These are phyloP conservation scores for Beverwykella pulmonaria DNA, from an alignment of 495 filamentous ascomycete species.

Conservation along the genomic window DNA sequence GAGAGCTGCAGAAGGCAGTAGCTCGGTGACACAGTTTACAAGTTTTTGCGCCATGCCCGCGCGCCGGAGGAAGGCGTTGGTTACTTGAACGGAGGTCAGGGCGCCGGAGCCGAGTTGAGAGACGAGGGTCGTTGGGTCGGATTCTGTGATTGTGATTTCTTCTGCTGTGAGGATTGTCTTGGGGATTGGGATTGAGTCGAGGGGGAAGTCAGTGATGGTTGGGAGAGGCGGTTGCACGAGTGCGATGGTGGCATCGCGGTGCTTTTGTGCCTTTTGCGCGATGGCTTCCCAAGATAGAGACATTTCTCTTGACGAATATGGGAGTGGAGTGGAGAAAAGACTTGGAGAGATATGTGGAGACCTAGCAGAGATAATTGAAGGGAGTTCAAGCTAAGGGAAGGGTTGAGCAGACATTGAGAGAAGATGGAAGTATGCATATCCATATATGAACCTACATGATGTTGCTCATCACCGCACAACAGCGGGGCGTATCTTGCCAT, in stretches of 20 bases:
- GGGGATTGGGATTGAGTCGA: slow-evolving; percentile 51
- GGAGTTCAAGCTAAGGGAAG: too few species aligned
- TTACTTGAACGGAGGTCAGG: slow-evolving; percentile 53
- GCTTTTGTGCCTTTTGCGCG: slow-evolving; percentile 49
- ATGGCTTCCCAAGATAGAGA: slow-evolving; percentile 51
- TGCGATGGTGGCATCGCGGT: slow-evolving; percentile 52
- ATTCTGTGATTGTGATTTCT: slow-evolving; percentile 58
- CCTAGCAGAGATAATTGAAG: too few species aligned
- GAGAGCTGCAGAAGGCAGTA: slow-evolving; percentile 56
- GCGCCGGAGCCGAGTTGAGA: slow-evolving; percentile 50
- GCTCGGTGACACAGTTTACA: slow-evolving; percentile 66
- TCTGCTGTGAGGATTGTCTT: slow-evolving; percentile 50
- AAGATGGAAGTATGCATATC: neutral
- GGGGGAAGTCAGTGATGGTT: slow-evolving; percentile 43
- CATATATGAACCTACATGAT: neutral
- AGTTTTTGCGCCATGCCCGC: slow-evolving; percentile 63
- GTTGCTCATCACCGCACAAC: neutral
- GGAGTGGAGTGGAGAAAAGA: slow-evolving; percentile 7
- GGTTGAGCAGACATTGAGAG: neutral
- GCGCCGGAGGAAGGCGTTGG: slow-evolving; percentile 61
- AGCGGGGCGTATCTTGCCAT: neutral
- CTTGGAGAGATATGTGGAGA: too few species aligned
- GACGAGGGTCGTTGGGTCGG: slow-evolving; percentile 49
- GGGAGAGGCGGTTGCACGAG: slow-evolving; percentile 48
- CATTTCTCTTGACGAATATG: neutral